Base-by-base conservation (phyloP, 1,139 yeast genomes). In the Groenewaldozyma sp. region DNA sequence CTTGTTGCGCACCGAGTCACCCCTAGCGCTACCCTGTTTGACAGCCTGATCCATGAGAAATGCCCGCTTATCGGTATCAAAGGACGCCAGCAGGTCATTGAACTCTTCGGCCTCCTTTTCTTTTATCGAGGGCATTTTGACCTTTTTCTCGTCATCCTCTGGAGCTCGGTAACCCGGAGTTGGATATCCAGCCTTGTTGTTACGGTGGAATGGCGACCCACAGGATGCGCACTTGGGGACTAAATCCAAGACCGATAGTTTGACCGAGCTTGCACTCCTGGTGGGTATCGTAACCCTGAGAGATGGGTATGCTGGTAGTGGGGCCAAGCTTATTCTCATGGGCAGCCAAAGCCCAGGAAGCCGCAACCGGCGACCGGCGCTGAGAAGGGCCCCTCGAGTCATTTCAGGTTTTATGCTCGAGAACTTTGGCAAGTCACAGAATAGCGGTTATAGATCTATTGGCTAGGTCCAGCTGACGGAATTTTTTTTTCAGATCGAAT, bases 151-250 rank as follows among this genome's bases (percentile, higher is more conserved):
- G 31, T 35, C 29, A 13, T 36, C 39, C 14, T 39, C 44, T 4
- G 37, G 44, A 24, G 40, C 46, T 37, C 31, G 76, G 53, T 50
- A 76, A 0, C 81, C 81, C 1, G 67, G 63, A 22, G 52, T 48
- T 13, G 19, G 19, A 18, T 29, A 18, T 6, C 33, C 33, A 0
- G 43, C 39, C 1, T 65, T 54, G 36, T 67, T 60, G 1, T 44
- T 46, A 13, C 54, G 52, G 50, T 78, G 83, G 18, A 77, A 60
- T 17, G 58, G 56, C 5, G 75, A 60, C 28, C 83, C 83, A 59
- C 84, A 78, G 2, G 77, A 41, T 24, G 39, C 43, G 35, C 55
- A 51, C n/a, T 44, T 31, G 16, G 41, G 40, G 9, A 34, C 31
- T 6, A 21, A 9, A 6, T 29, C 22, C n/a, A 29, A 18, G 4